These are phyloP conservation scores for Aspergillus incahuasiensis DNA, from an alignment of 495 filamentous ascomycete genomes.

Conservation along the genomic window DNA sequence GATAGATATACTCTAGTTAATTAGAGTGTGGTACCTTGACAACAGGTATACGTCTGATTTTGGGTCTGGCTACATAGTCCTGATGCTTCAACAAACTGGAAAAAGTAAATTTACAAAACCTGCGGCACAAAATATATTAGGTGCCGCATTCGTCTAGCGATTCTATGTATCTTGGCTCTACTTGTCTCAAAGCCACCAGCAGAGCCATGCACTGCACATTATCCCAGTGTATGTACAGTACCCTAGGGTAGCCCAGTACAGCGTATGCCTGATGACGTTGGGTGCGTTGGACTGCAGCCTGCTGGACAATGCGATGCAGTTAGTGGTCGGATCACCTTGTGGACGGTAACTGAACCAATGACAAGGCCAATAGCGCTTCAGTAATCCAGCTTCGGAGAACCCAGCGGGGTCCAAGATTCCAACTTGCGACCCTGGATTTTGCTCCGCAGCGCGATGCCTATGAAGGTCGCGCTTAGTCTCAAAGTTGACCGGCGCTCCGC, in stretches of 20 bases:
- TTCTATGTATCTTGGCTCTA: no score
- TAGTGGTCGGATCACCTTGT: neutral
- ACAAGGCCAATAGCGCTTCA: neutral
- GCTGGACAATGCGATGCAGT: neutral
- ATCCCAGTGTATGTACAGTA: no score
- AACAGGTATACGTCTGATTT: no score
- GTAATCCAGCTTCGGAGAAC: neutral
- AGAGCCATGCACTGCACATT: no score
- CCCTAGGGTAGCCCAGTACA: no score
- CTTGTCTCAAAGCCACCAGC: no score
- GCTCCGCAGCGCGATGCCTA: neutral
- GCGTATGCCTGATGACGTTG: neutral
- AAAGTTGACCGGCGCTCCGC: neutral
- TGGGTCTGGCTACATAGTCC: no score
- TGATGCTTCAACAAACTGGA: no score
- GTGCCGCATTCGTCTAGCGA: no score
- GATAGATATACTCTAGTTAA: neutral
- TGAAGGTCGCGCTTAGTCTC: neutral
- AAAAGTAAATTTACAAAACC: no score
- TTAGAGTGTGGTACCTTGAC: no score
- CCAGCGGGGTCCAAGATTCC: neutral
- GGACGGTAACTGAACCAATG: neutral
- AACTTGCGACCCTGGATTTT: neutral
- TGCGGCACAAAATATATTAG: no score
- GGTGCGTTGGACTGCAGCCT: neutral